phyloP scores from a whole-genome alignment of 805 yeast genomes.

The Lachancea kluyveri region DNA sequence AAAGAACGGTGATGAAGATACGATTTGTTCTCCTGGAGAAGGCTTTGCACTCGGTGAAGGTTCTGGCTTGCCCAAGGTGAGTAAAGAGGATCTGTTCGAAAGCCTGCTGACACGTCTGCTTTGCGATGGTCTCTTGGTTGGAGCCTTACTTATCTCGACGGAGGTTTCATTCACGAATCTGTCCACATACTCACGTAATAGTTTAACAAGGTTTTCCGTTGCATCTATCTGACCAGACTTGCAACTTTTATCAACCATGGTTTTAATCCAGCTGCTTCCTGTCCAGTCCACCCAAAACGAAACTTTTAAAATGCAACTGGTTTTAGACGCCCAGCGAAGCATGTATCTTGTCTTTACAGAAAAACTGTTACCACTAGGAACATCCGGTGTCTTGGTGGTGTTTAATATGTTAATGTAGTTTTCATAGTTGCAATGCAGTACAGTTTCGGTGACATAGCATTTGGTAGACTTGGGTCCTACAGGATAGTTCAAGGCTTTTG shows the following conservation, averaged over 20 bases:
- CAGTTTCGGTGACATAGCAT: slow-evolving; percentile 56
- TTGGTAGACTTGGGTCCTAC: slow-evolving; percentile 92
- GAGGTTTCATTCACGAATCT: slow-evolving; percentile 11
- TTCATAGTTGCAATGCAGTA: slow-evolving; percentile 48
- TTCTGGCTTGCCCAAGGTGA: background rate
- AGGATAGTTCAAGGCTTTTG: slow-evolving; percentile 69
- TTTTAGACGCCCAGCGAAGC: slow-evolving; percentile 66
- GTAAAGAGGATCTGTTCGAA: slow-evolving; percentile 2
- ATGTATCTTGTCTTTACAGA: slow-evolving; percentile 66
- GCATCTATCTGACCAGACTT: slow-evolving; percentile 70
- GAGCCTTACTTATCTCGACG: slow-evolving; percentile 4
- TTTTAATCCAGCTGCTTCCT: slow-evolving; percentile 86
- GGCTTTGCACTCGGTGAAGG: background rate
- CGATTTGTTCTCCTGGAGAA: too few species aligned
- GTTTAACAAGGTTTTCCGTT: slow-evolving; percentile 39
- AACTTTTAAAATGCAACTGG: slow-evolving; percentile 52
- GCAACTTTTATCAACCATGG: slow-evolving; percentile 82
- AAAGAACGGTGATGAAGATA: too few species aligned
- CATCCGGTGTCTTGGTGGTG: slow-evolving; percentile 79
- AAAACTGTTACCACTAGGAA: slow-evolving; percentile 86
- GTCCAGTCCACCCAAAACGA: slow-evolving; percentile 84
- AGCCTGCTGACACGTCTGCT: slow-evolving; percentile 7
- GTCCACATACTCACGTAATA: slow-evolving; percentile 22
- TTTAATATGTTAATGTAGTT: slow-evolving; percentile 55
- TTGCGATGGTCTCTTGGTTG: slow-evolving; percentile 6